Evolutionary conservation across 2,329 filamentous ascomycete species (phyloP).

Genomic region (Aspergillus amoenus): DNA sequence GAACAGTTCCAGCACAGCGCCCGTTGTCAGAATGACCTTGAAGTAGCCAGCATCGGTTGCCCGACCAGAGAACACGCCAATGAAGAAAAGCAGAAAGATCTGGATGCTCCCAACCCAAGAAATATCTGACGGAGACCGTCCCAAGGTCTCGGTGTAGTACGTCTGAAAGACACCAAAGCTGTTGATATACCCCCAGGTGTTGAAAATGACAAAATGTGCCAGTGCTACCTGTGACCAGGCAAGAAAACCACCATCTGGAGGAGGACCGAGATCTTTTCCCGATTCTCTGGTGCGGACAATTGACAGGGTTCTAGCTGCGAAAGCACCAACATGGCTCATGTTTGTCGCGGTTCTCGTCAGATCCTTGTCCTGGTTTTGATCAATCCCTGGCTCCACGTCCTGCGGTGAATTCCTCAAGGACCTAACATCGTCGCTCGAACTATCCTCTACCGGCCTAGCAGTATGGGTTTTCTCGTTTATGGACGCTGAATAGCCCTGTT

Average conservation of each 20-base stretch:
- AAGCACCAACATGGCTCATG: conserved; percentile 23
- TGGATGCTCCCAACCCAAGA: conserved; percentile 55
- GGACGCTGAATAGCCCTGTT: not conserved
- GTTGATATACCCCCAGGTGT: conserved; percentile 56
- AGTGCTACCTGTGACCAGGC: conserved; percentile 59
- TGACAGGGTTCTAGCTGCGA: conserved; percentile 33
- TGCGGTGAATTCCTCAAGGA: conserved; percentile 5
- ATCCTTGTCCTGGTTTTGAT: conserved; percentile 13
- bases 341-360: conserved; percentile 26
- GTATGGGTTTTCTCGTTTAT: conserved; percentile 3
- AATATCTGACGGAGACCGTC: conserved; percentile 47
- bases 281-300: conserved; percentile 39
- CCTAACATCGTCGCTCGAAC: conserved; percentile 9
- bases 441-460: conserved; percentile 4
- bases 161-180: conserved; percentile 59
- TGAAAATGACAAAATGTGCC: conserved; percentile 56
- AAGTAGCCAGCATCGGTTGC: conserved; percentile 55
- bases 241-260: conserved; percentile 51
- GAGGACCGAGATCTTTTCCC: conserved; percentile 36
- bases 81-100: conserved; percentile 51
- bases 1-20: conserved; percentile 45
- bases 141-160: conserved; percentile 48
- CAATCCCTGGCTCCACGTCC: conserved; percentile 23
- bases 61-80: conserved; percentile 53
- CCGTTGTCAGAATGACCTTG: conserved; percentile 43